Conservation (phyloP, 768 basidiomycete species). For the Phanerochaete carnosa region DNA sequence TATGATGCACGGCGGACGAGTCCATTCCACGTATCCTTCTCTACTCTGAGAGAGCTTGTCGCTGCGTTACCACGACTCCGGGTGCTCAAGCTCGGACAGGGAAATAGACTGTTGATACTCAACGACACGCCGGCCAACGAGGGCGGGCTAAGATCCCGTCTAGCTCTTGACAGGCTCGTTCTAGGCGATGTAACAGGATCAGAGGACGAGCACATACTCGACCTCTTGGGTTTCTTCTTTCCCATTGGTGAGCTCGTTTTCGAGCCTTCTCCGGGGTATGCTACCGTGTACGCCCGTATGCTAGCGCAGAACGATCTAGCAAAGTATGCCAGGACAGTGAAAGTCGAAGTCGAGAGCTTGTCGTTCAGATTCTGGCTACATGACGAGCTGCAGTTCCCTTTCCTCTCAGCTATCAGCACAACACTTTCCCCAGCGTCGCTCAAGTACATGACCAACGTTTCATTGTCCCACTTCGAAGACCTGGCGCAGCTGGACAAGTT, state of each 20-base stretch:
- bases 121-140: background rate
- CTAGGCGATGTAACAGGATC: background rate
- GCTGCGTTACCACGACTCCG: background rate
- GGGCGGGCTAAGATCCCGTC: background rate
- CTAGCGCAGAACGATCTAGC: too few relatives aligned
- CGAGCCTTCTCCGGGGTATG: background rate
- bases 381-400: background rate
- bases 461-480: background rate
- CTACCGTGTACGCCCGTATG: background rate
- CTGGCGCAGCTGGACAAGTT: background rate
- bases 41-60: background rate
- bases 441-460: background rate
- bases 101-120: background rate
- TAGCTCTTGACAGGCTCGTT: background rate
- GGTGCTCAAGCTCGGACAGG: background rate
- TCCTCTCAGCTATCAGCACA: background rate
- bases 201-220: background rate
- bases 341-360: background rate
- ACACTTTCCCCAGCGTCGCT: background rate
- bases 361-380: background rate
- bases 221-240: background rate
- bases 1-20: background rate
- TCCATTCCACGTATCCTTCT: background rate
- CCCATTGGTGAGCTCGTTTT: background rate
- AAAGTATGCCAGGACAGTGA: background rate